A percentile compares a stretch with the other conserved stretches of the same genome.
phyloP scores from a whole-genome alignment of 75 land plant species.

The Ceratopteris richardii region DNA sequence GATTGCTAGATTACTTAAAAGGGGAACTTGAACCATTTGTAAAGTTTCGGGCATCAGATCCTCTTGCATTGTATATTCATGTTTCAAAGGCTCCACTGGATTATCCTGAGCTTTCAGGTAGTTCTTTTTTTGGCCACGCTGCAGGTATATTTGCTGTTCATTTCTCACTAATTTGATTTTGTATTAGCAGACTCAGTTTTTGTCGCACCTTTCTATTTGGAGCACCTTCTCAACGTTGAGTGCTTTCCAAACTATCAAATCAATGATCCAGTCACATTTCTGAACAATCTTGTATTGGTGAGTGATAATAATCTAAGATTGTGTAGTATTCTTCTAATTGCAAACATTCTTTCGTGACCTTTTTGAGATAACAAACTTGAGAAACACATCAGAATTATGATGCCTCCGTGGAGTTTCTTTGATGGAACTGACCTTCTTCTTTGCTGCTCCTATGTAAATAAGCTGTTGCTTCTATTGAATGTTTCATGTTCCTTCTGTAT shows the following conservation, averaged over 20 bases:
- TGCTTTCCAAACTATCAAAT: conserved; percentile 45
- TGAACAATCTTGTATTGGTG: conserved; percentile 33
- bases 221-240: conserved; percentile 37
- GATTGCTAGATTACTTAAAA: conserved; percentile 26
- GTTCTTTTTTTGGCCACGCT: background rate
- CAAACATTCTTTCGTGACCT: too few species aligned
- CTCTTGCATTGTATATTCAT: conserved; percentile 43
- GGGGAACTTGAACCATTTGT: conserved; percentile 37
- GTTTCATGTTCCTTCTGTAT: too few species aligned
- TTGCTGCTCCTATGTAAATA: too few species aligned
- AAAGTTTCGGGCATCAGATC: conserved; percentile 32
- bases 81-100: conserved; percentile 26
- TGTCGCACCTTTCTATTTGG: conserved; percentile 37
- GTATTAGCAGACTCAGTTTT: conserved; percentile 31
- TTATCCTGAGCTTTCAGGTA: conserved; percentile 42
- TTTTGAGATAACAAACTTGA: too few species aligned
- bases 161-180: too few species aligned
- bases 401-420: too few species aligned
- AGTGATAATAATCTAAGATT: too few species aligned
- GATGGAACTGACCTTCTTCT: too few species aligned
- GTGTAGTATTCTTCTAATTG: too few species aligned
- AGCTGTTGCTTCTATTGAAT: too few species aligned
- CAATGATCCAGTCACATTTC: conserved; percentile 33
- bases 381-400: too few species aligned
- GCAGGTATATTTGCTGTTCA: too few species aligned